Base-by-base conservation (phyloP, 495 filamentous ascomycete species). In the Neurospora tetraspora region DNA sequence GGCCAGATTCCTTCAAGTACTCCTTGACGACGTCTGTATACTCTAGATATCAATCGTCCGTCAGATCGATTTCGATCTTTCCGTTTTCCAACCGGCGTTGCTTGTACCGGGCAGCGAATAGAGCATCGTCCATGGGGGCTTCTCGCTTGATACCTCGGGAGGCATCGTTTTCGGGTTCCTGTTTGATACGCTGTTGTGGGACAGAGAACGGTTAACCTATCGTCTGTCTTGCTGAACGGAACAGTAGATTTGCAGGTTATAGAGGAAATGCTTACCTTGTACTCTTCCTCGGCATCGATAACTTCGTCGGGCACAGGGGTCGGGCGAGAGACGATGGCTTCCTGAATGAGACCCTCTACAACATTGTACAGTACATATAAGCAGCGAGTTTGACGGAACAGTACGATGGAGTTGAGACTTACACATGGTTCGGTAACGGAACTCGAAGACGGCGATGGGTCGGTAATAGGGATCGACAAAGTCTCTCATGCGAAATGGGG, bases 371-470 rank as follows among this genome's bases (percentile, higher is more conserved):
- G 10, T 53, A 34, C 31, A 34, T 34, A 0, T 53, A 53, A 53
- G 45, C 20, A 23, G 20, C 10, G 1, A 6, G 0, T 23, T 23
- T 27, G 18, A 14, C 34, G 45, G 18, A 0, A 9, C 0, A n/a
- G 8, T 3, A 12, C 45, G 4, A 23, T 53, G 20, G 45, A 27
- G 0, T 0, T 12, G 20, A 27, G 47, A 71, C 76, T 47, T 18
- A 77, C 74, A 70, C 68, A 31, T 76, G 1, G 72, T 68, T 8
- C 74, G 53, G 23, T 77, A 77, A 0, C 70, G 74, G 39, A 77
- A 77, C 36, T 77, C 76, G 34, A 77, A 74, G 5, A 74, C 43
- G 1, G 74, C 76, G 20, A 76, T 76, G 10, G 76, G 74, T 4
- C 74, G 70, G 5, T 14, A 27, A 42, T n/a, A 11, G 3, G 39